Evolutionary conservation across 208 protist species (phyloP).

Genomic region (Phytomonas francai): DNA sequence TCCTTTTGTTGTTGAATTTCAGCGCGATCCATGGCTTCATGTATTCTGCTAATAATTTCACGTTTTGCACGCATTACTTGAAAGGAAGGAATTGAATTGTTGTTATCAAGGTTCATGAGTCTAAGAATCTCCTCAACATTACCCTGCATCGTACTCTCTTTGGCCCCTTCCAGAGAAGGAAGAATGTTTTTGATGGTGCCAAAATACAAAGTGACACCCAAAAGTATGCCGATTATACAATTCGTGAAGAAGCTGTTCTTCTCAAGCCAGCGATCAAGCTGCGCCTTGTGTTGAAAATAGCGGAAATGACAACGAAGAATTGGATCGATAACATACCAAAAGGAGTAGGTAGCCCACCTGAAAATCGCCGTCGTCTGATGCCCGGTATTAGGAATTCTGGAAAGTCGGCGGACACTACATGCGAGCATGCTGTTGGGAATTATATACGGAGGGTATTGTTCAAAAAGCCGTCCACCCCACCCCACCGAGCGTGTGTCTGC

Average conservation of each 20-base stretch:
- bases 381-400: constrained; percentile 30
- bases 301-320: constrained; percentile 51
- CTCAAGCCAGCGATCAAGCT: constrained; percentile 67
- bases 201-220: constrained; percentile 67
- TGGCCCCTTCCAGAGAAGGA: constrained; percentile 6
- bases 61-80: constrained; percentile 70
- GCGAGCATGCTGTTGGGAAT: background rate
- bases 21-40: constrained; percentile 48
- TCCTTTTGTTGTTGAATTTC: constrained; percentile 56
- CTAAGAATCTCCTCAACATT: constrained; percentile 51
- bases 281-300: constrained; percentile 66
- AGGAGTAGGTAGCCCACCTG: constrained; percentile 74
- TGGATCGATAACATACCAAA: constrained; percentile 73
- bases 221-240: constrained; percentile 38
- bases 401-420: constrained; percentile 6
- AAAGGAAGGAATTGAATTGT: constrained; percentile 71
- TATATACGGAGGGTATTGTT: background rate
- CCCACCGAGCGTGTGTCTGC: background rate
- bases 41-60: constrained; percentile 67
- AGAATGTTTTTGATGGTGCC: constrained; percentile 24
- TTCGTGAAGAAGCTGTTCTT: constrained; percentile 54
- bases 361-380: constrained; percentile 40
- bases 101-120: constrained; percentile 52
- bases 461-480: background rate
- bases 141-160: constrained; percentile 26